These are phyloP conservation scores for Chaetomium globosum DNA, from an alignment of 2,329 filamentous ascomycete genomes.

Conservation along the genomic window DNA sequence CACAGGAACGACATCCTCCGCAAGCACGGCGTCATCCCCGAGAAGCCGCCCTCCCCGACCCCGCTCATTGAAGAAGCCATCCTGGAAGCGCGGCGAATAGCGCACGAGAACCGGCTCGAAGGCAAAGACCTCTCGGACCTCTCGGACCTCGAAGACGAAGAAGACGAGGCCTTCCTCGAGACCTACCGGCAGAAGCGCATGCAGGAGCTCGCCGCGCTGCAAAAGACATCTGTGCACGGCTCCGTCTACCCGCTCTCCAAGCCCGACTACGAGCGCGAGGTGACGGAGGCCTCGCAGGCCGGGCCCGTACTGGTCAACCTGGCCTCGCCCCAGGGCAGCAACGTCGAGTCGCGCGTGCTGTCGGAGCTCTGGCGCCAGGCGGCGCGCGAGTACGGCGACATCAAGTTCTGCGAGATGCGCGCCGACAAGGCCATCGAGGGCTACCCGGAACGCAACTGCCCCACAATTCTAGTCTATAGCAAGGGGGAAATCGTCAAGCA, in stretches of 20 bases:
- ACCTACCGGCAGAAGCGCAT: slow-evolving; percentile 86
- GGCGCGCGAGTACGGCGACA: slow-evolving; percentile 81
- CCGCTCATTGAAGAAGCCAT: slow-evolving; percentile 96
- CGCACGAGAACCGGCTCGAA: slow-evolving; percentile 89
- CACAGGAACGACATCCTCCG: slow-evolving; percentile 95
- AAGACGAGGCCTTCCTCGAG: slow-evolving; percentile 90
- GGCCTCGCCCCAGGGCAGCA: slow-evolving; percentile 74
- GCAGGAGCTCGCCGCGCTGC: slow-evolving; percentile 74
- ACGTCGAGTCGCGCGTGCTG: slow-evolving; percentile 81
- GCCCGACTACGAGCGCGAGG: slow-evolving; percentile 86
- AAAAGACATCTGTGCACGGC: slow-evolving; percentile 79
- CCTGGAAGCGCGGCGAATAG: slow-evolving; percentile 75
- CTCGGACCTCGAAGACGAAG: slow-evolving; percentile 89
- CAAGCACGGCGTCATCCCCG: slow-evolving; percentile 95
- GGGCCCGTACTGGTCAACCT: slow-evolving; percentile 75
- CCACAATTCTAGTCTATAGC: slow-evolving; percentile 88
- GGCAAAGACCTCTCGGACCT: slow-evolving; percentile 94
- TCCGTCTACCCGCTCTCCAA: slow-evolving; percentile 93
- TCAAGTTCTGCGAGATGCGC: slow-evolving; percentile 97
- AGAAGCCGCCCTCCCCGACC: slow-evolving; percentile 93
- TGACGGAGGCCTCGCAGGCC: slow-evolving; percentile 83
- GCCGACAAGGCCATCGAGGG: slow-evolving; percentile 93
- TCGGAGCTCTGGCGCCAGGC: slow-evolving; percentile 84
- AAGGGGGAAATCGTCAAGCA: slow-evolving; percentile 92
- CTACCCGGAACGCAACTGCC: slow-evolving; percentile 92